Conservation (phyloP, 2,329 filamentous ascomycete species). For the Neonectria coccinea region DNA sequence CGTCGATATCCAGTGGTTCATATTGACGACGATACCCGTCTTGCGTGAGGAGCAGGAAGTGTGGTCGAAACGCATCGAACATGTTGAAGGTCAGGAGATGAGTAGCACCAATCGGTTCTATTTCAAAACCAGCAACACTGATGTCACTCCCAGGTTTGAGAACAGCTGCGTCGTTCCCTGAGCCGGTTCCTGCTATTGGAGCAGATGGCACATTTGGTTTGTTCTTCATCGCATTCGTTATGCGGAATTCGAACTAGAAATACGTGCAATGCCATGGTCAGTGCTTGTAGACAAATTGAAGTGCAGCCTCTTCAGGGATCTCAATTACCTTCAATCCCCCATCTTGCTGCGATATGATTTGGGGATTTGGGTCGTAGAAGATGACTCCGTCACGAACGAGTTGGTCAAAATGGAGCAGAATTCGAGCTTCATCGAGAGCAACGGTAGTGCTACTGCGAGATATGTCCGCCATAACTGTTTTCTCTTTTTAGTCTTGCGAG, state of each 20-base stretch:
- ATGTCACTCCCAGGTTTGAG: constrained; percentile 54
- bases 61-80: constrained; percentile 61
- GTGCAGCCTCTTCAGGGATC: not conserved
- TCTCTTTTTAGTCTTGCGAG: not conserved
- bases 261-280: not conserved
- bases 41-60: constrained; percentile 59
- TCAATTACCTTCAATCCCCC: not conserved
- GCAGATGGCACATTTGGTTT: not conserved
- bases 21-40: constrained; percentile 61
- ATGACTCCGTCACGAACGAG: not conserved
- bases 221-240: not conserved
- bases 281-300: not conserved
- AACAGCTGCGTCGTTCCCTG: not conserved
- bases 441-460: not conserved
- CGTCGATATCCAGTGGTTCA: constrained; percentile 54
- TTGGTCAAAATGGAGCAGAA: not conserved
- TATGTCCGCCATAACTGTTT: not conserved
- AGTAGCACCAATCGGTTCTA: constrained; percentile 53
- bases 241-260: not conserved
- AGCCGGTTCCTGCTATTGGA: not conserved
- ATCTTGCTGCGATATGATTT: not conserved
- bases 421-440: not conserved
- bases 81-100: constrained; percentile 62
- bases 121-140: constrained; percentile 55
- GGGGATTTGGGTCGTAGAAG: not conserved